These are phyloP conservation scores for Platismatia glauca DNA, from an alignment of 495 filamentous ascomycete genomes.

Conservation along the genomic window DNA sequence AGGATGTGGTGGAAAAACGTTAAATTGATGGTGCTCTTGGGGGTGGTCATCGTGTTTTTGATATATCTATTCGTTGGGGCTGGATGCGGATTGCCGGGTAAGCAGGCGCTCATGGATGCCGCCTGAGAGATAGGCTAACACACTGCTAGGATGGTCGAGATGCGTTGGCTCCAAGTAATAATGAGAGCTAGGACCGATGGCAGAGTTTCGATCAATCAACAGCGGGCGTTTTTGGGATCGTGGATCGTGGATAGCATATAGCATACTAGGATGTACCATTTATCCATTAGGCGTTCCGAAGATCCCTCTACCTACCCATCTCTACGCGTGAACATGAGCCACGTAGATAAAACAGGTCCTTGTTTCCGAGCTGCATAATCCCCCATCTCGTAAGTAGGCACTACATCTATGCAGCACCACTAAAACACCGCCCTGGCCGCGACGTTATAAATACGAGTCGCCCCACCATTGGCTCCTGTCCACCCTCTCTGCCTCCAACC, in stretches of 20 bases:
- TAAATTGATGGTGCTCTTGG: constrained; percentile 80
- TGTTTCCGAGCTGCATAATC: neutral
- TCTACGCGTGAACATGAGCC: too few species aligned
- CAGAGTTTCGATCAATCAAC: neutral
- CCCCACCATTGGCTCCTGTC: neutral
- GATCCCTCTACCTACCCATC: neutral
- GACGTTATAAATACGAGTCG: neutral
- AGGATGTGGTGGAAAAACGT: constrained; percentile 99
- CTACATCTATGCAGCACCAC: neutral
- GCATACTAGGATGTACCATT: neutral
- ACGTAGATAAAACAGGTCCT: neutral
- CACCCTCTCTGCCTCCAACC: neutral
- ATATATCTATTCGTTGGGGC: constrained; percentile 68
- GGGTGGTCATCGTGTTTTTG: constrained; percentile 74
- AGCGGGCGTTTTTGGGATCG: neutral
- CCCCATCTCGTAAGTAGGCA: too few species aligned
- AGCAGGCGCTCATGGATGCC: neutral
- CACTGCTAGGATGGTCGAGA: constrained; percentile 18
- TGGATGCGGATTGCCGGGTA: constrained; percentile 60
- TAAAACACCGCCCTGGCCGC: neutral
- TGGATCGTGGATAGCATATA: too few species aligned
- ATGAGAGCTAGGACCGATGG: neutral
- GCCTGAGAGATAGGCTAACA: neutral
- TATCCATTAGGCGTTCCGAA: neutral
- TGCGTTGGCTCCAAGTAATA: constrained; percentile 19